A percentile compares a stretch with the other conserved stretches of the same genome.
Evolutionary conservation across 306 rosid genomes (phyloP).

Genomic region (Calophaca sinica): DNA sequence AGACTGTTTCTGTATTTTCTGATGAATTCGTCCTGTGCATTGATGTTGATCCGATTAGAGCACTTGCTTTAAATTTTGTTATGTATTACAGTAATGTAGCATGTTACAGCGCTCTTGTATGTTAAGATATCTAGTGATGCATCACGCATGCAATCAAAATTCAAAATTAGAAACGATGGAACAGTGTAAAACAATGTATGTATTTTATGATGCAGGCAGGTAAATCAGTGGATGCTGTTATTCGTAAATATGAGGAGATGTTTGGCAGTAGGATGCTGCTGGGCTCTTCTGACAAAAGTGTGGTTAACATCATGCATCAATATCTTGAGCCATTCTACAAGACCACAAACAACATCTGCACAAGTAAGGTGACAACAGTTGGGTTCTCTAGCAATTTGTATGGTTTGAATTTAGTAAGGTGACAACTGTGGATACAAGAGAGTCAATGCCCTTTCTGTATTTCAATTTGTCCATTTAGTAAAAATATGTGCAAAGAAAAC

Average conservation of each 20-base stretch:
- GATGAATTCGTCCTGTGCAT: too few relatives aligned
- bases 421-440: too few relatives aligned
- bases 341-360: conserved; percentile 92
- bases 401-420: too few relatives aligned
- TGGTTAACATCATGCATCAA: conserved; percentile 74
- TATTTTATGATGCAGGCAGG: conserved; percentile 68
- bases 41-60: conserved; percentile 37
- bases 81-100: background rate
- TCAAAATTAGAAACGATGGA: conserved; percentile 41
- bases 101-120: conserved; percentile 9
- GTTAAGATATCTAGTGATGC: conserved; percentile 16
- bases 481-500: too few relatives aligned
- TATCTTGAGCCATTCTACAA: conserved; percentile 92
- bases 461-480: too few relatives aligned
- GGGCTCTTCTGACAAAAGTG: conserved; percentile 74
- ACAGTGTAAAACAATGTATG: conserved; percentile 1
- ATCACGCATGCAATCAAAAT: conserved; percentile 34
- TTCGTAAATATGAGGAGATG: conserved; percentile 73
- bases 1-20: background rate
- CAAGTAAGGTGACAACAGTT: conserved; percentile 84
- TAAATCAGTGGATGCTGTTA: conserved; percentile 83
- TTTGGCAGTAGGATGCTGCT: conserved; percentile 77
- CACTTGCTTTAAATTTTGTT: conserved; percentile 1
- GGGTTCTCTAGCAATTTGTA: too few relatives aligned
- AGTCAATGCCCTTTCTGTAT: too few relatives aligned